These are phyloP conservation scores for Colletotrichum tropicicola DNA, from an alignment of 2,329 filamentous ascomycete species.

Conservation along the genomic window DNA sequence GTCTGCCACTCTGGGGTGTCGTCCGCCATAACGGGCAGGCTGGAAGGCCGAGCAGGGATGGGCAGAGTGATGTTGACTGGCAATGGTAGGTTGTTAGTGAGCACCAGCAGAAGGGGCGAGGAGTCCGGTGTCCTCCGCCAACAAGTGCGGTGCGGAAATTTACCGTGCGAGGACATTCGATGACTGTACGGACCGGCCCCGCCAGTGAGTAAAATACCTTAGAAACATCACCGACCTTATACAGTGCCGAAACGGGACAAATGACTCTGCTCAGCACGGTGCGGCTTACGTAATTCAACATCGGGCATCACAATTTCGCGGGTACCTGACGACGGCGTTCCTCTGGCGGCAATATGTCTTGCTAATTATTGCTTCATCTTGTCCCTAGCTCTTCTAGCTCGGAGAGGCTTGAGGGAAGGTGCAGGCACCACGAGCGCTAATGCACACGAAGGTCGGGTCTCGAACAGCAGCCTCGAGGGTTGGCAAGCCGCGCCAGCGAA, in stretches of 20 bases:
- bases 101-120: not conserved
- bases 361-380: not conserved
- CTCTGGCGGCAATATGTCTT: conserved; percentile 6
- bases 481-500: not conserved
- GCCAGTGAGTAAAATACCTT: not conserved
- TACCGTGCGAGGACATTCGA: conserved; percentile 5
- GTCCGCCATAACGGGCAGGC: conserved; percentile 14
- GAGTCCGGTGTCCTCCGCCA: not conserved
- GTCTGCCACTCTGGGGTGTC: conserved; percentile 55
- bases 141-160: not conserved
- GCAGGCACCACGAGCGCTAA: not conserved
- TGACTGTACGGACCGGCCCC: conserved; percentile 18
- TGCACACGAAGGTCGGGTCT: not conserved
- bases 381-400: not conserved
- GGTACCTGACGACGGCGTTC: conserved; percentile 26
- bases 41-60: not conserved
- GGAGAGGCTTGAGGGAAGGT: not conserved
- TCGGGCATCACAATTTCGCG: not conserved
- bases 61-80: not conserved
- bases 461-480: not conserved
- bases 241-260: not conserved
- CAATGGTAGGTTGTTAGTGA: conserved; percentile 1
- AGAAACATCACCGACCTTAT: not conserved
- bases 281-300: conserved; percentile 10
- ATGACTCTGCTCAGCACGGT: not conserved